Base-by-base conservation (phyloP, 2,329 filamentous ascomycete species). In the Lasiodiplodia sp. region DNA sequence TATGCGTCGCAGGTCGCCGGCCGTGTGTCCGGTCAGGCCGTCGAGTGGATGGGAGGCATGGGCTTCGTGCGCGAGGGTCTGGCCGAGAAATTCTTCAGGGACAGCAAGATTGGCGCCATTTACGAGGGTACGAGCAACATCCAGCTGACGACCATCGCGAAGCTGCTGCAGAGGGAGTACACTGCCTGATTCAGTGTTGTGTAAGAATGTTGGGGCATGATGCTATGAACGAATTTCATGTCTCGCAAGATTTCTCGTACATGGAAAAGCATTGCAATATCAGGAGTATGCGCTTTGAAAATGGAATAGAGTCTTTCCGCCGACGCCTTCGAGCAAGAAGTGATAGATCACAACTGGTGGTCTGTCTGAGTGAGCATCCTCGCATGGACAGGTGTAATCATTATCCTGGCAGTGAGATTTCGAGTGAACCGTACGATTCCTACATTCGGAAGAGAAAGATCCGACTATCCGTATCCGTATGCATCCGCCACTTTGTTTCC, bases 11-110 rank as follows among this genome's bases (percentile, higher is more conserved):
- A 99, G 82, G 93, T 99, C 38, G 96, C 96, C 0, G 92, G 92
- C 23, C 89, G 89, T 67, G 95, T 99, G 23, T 92, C 91, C 67
- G 90, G 94, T 7, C 87, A 92, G 60, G 96, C 95, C 0, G 89
- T 99, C 34, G 96, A 99, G 83, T 99, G 96, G 96, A 98, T 98
- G 95, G 96, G 96, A 58, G 96, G 96, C 53, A 98, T 99, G 96
- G 96, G 96, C 56, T 99, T 99, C 75, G 96, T 99, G 18, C 86
- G 96, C 55, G 96, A 99, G 81, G 96, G 96, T 0, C 89, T 97
- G 69, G 96, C 96, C 0, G 96, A 99, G 88, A 99, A 99, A 88
- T 97, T 91, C 84, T 99, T 91, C 87, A 87, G 96, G 57, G 96
- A 99, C 80, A 96, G 92, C 86, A 99, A 98, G 90, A 99, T 99